Evolutionary conservation across 1,284 basidiomycete genomes (phyloP).

Genomic region (Cryptococcus hybrid): DNA sequence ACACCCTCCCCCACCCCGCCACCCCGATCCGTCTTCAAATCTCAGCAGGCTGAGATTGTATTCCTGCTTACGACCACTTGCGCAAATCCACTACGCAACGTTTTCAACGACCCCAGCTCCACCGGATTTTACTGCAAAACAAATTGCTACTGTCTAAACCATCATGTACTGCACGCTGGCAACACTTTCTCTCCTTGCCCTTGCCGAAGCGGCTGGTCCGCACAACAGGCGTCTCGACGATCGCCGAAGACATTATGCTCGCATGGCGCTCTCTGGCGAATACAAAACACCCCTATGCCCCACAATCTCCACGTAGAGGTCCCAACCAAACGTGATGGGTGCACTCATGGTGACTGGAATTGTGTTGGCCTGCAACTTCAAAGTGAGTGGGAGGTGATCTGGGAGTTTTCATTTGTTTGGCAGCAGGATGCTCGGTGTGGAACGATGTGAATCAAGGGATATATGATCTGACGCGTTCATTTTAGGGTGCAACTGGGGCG

Average conservation of each 20-base stretch:
- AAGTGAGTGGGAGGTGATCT: slow-evolving; percentile 17
- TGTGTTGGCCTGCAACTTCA: slow-evolving; percentile 29
- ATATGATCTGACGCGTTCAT: not conserved
- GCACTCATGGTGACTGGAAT: slow-evolving; percentile 27
- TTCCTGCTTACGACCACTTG: not conserved
- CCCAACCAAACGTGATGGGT: slow-evolving; percentile 8
- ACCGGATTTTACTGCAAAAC: not conserved
- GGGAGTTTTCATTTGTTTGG: too few relatives aligned
- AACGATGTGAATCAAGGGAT: not conserved
- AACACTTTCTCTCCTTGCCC: slow-evolving; percentile 1
- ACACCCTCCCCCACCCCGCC: not conserved
- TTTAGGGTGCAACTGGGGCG: not conserved
- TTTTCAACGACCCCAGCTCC: not conserved
- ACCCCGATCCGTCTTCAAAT: not conserved
- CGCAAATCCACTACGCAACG: not conserved
- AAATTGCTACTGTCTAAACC: not conserved
- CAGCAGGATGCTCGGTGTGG: not conserved
- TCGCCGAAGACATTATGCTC: slow-evolving; percentile 15
- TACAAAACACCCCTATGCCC: not conserved
- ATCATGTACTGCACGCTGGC: not conserved
- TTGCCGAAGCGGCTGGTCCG: slow-evolving; percentile 13
- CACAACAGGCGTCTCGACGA: slow-evolving; percentile 1
- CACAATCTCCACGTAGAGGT: not conserved
- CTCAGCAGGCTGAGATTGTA: slow-evolving; percentile 3
- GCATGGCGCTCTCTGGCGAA: slow-evolving; percentile 5